Evolutionary conservation across 352 stramenopile genomes (phyloP), one percentile per base, ranked within the genome.

Genomic region (Globisporangium mamillatum): DNA sequence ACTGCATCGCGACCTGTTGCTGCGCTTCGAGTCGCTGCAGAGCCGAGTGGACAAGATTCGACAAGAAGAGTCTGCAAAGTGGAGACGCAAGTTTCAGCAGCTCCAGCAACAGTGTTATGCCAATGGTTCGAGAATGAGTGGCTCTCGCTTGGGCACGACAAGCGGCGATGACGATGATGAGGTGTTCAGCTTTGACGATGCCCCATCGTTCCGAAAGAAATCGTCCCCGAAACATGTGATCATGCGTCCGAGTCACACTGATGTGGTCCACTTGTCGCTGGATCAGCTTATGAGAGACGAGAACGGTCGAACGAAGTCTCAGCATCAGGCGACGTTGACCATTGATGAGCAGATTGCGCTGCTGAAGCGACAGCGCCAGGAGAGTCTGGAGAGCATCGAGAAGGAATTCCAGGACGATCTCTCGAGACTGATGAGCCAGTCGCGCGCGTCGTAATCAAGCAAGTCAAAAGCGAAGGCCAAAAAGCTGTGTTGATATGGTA

Each of bases 1-100:
- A 0, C 64, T 82, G 50, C 75, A 90, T 46, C 74, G 87, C 32
- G 84, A 92, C 46, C 18, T 89, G 36, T 61, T 82, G 14, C 68
- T 71, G 60, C 70, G 72, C 18, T 64, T 85, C 10, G 60, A 88
- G 32, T 57, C 69, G 7, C 59, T 85, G 48, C 73, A 72, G 29
- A 64, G 66, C 7, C 64, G 60, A n/a, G 52, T 78, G 12, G 20
- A 74, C 22, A 68, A 24, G 2, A 63, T 75, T 52, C 79, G 64
- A 6, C 68, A 74, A 29, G 71, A 75, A n/a, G 68, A 81, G 50
- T 63, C 66, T 56, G 36, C 65, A 1, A 82, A 82, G 48, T 79
- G 69, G 54, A 72, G 75, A 24, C 65, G 64, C 12, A 75, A 78
- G 62, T 56, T 74, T 22, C 66, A 74, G 41, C 54, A 60, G 9